Conservation (phyloP, 257 asterid genomes). For the Nyctanthes arbortristis region DNA sequence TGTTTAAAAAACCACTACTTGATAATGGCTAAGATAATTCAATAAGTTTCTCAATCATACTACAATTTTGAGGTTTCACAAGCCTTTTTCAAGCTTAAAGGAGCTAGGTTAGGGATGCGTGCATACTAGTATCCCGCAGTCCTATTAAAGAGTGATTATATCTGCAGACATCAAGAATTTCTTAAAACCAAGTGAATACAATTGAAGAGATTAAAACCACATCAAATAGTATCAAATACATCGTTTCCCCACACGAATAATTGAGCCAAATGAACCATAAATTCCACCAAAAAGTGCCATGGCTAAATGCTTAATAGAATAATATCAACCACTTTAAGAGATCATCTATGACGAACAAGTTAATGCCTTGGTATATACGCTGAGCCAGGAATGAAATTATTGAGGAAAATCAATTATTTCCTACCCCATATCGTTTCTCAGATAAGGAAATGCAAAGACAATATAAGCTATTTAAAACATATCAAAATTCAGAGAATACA, state of each 20-base stretch:
- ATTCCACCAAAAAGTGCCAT: neutral
- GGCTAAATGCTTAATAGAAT: conserved; percentile 10
- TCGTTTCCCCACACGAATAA: neutral
- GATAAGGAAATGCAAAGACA: neutral
- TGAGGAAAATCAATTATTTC: conserved; percentile 11
- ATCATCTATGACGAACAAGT: conserved; percentile 22
- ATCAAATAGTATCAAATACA: conserved; percentile 1
- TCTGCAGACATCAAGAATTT: conserved; percentile 5
- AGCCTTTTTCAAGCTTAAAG: neutral
- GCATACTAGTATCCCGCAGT: neutral
- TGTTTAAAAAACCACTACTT: neutral
- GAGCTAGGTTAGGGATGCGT: neutral
- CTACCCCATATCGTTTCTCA: neutral
- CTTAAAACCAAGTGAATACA: neutral
- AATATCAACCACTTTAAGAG: conserved; percentile 18
- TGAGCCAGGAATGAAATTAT: conserved; percentile 3
- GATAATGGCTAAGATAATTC: neutral
- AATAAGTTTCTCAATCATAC: neutral
- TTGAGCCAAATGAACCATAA: conserved; percentile 3
- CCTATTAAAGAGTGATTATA: neutral
- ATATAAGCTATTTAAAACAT: neutral
- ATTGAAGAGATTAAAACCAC: neutral
- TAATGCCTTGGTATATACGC: conserved; percentile 1
- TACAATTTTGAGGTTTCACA: neutral
- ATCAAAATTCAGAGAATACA: neutral